Evolutionary conservation across 345 rosid species (phyloP).

Genomic region (Salix exigua): DNA sequence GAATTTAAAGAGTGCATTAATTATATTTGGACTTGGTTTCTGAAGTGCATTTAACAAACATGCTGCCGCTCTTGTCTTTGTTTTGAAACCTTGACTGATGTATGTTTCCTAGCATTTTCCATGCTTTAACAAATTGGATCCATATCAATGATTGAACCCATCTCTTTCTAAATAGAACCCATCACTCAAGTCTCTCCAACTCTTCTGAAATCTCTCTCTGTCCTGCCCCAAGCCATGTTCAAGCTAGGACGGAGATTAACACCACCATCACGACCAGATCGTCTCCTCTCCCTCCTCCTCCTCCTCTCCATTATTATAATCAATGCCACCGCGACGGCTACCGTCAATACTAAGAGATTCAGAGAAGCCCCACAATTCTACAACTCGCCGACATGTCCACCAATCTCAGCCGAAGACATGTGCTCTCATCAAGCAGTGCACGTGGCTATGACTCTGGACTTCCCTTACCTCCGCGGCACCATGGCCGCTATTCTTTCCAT

Average conservation of each 20-base stretch:
- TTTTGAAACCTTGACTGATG: background rate
- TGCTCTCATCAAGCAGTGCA: constrained; percentile 27
- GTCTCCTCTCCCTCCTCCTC: background rate
- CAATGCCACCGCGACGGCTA: background rate
- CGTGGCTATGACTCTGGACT: constrained; percentile 38
- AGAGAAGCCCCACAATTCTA: constrained; percentile 33
- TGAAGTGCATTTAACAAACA: background rate
- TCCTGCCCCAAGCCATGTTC: background rate
- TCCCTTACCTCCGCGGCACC: constrained; percentile 37
- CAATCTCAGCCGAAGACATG: constrained; percentile 7
- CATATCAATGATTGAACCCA: background rate
- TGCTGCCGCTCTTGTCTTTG: background rate
- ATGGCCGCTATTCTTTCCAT: constrained; percentile 32
- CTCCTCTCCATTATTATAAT: background rate
- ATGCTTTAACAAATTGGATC: background rate
- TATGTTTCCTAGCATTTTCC: background rate
- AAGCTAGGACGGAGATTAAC: background rate
- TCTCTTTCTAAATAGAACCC: background rate
- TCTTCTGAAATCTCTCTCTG: background rate
- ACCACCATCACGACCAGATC: background rate
- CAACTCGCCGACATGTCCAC: constrained; percentile 19
- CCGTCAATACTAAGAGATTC: background rate
- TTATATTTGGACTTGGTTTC: background rate
- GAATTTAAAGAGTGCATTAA: background rate
- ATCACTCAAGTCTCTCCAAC: background rate